Base-by-base conservation (phyloP, 805 yeast species). In the Lachancea sp. region DNA sequence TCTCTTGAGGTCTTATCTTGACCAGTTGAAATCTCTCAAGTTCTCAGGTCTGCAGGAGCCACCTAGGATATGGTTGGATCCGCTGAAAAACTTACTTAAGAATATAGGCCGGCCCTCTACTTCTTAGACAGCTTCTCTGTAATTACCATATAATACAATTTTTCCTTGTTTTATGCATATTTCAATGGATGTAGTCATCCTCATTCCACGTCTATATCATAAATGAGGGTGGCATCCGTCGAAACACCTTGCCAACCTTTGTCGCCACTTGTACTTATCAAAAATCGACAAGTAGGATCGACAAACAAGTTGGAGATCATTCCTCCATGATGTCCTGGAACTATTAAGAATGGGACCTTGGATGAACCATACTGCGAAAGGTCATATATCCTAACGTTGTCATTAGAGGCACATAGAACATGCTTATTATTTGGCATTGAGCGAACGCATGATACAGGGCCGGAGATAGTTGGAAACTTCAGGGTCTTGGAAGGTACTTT, bases 301-400 rank as follows among this genome's bases (percentile, higher is more conserved):
- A 89, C 80, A 40, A 76, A 70, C 47, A 92, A 65, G 38, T 78
- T 77, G 35, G 95, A 83, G 24, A 92, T 67, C 2, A 78, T 76
- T 20, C 97, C 96, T 36, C 98, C 97, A 55, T 86, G 96, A 60
- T 92, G 97, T 1, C 98, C 97, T 0, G 98, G 96, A 8, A 92
- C 74, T 51, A 94, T 89, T 59, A 81, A 71, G 56, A 90, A 92
- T 13, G 97, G 97, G 7, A 82, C 70, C 20, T 56, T 50, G 1
- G 61, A 54, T 38, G 56, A 70, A 39, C 46, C 61, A 42, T 55
- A 47, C 23, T 60, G 62, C 48, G 71, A 63, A 43, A 88, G 68
- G 55, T 92, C 95, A 63, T 87, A 92, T 21, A 92, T 65, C 52
- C 98, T 71, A 26, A 92, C 79, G 55, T 92, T 92, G 57, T 92